These are phyloP conservation scores for Elsinoe fawcettii DNA, from an alignment of 2,329 filamentous ascomycete genomes.

Conservation along the genomic window DNA sequence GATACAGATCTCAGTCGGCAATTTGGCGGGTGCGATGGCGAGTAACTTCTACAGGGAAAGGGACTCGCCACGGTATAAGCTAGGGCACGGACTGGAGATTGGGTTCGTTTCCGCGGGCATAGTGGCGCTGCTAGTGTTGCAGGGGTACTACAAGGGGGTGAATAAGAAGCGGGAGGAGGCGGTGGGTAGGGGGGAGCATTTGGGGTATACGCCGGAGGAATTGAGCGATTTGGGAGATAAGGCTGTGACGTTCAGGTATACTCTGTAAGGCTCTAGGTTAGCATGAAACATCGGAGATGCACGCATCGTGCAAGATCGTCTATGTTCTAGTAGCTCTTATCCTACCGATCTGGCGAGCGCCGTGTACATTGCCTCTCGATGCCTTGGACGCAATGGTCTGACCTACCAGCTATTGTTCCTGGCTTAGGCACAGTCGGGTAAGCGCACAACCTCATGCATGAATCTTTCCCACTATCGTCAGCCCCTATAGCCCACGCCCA, in stretches of 20 bases:
- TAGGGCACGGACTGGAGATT: slow-evolving; percentile 46
- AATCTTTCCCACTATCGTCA: no score
- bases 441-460: no score
- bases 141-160: slow-evolving; percentile 48
- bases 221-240: slow-evolving; percentile 53
- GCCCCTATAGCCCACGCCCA: no score
- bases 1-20: slow-evolving; percentile 45
- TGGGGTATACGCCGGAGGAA: slow-evolving; percentile 43
- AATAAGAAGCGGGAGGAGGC: slow-evolving; percentile 48
- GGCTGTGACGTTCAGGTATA: slow-evolving; percentile 57
- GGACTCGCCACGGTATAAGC: slow-evolving; percentile 43
- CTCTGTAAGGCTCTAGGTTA: no score
- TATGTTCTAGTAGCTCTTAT: no score
- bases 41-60: slow-evolving; percentile 60
- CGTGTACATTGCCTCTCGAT: no score
- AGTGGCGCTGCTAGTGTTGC: slow-evolving; percentile 33
- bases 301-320: no score
- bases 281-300: no score
- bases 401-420: no score
- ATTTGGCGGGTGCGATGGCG: slow-evolving; percentile 53
- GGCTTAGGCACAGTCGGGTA: no score
- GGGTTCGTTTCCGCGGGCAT: slow-evolving; percentile 43
- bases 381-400: no score
- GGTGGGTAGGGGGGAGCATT: slow-evolving; percentile 31
- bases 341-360: no score